Evolutionary conservation across 208 protist species (phyloP), one percentile per base, ranked within the genome.

Genomic region (Trypanosoma mega): DNA sequence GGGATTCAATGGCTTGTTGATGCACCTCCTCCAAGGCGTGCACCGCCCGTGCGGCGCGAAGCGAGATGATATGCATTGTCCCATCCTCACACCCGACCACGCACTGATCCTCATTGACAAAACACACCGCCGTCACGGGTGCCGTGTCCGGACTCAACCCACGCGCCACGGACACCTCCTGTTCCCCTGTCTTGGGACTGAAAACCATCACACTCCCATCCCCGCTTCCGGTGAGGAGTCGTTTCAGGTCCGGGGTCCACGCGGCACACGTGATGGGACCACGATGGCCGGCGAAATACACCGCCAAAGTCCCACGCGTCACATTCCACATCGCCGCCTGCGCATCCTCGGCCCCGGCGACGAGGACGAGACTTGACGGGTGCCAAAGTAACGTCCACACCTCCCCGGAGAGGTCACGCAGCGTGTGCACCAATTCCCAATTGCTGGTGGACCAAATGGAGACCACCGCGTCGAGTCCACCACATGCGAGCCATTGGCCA

Each of bases 291-390:
- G 77, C 77, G 68, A 98, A 98, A 59, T 93, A 91, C 68, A 94
- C 88, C 46, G 96, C 74, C n/a, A 92, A 69, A 9, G 82, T 77
- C 11, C 92, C 93, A 51, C 92, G 92, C 1, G 67, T 33, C 2
- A 87, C 77, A 53, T 94, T 97, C 94, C 95, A 98, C 94, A 99
- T 97, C 37, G 87, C 97, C 11, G 80, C 74, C 61, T 97, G 95
- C 43, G 82, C 82, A 60, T 98, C 96, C 36, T 88, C 78, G 20
- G 82, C 86, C 21, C 95, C 93, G 24, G 83, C 93, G 26, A 97
- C 71, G 12, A 98, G 54, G 6, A 98, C 53, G 37, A 90, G 80
- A 43, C 95, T 96, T 33, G 88, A 90, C 9, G 91, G 90, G 69
- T 98, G 97, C 96, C 97, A 98, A 39, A 96, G 76, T 3, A 93